Evolutionary conservation across 176 grass and related monocot genomes (phyloP).

Genomic region (Coix lacrymajobi): DNA sequence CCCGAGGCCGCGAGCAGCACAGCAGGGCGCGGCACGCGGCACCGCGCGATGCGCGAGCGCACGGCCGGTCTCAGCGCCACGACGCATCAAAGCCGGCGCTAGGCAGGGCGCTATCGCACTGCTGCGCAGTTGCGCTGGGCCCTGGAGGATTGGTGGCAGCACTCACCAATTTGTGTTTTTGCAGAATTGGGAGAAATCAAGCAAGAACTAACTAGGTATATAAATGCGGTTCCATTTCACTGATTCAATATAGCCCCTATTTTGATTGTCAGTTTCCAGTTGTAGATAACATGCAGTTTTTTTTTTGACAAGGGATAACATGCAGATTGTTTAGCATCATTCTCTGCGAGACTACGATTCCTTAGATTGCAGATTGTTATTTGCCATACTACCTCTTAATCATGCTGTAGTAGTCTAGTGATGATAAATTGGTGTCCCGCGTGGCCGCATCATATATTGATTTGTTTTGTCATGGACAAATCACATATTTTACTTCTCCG

Average conservation of each 20-base stretch:
- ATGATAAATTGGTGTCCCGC: background rate
- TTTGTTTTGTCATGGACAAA: too few relatives aligned
- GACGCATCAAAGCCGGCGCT: background rate
- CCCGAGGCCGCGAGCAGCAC: too few relatives aligned
- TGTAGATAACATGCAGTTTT: background rate
- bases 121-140: background rate
- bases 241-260: background rate
- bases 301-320: too few relatives aligned
- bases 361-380: background rate
- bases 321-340: background rate
- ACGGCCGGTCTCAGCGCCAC: background rate
- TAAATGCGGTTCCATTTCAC: background rate
- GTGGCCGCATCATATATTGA: background rate
- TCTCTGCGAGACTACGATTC: background rate
- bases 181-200: background rate
- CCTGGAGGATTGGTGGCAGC: background rate
- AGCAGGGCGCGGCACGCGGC: background rate
- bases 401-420: background rate
- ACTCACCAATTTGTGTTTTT: background rate
- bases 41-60: background rate
- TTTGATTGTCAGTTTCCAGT: background rate
- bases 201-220: background rate
- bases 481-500: too few relatives aligned
- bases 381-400: background rate
- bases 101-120: background rate